Base-by-base conservation (phyloP, 176 grass and related monocot species). In the Hordeum vulgare region DNA sequence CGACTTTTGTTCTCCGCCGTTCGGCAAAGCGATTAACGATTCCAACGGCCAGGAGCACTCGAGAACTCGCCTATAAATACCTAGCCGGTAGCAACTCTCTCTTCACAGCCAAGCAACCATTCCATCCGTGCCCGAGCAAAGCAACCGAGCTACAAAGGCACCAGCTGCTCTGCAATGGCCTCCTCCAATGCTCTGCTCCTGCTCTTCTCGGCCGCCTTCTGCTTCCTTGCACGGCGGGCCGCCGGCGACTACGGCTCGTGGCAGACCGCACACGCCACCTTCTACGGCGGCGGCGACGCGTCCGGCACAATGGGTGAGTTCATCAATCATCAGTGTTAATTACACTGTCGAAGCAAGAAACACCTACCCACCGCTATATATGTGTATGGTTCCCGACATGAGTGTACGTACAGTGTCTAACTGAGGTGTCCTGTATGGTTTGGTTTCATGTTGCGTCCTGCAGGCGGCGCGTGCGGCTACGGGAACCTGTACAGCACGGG, bases 261-360 rank as follows among this genome's bases (percentile, higher is more conserved):
- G 94, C 82, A 92, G 84, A 92, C 68, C 80, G 94, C 91, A 1
- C 91, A 94, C 37, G 94, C 94, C 71, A 97, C 94, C 15, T 97
- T 97, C 88, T 97, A 97, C 11, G 94, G 94, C 59, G 94, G 87
- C 45, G 67, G 83, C 70, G 94, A 97, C 53, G 94, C 94, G 14
- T 94, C 94, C 34, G 94, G 94, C 79, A 97, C 94, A 8, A 97
- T 97, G 94, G 94, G 94, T 91, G 3, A 79, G 72, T 33, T 60
- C 59, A 0, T 68, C 51, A 54, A 0, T 68, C 51, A 54, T 6
- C 6, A 54, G 18, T 18, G 31, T n/a, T n/a, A n/a, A 51, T 51
- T 54, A 54, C 17, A 54, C 6, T 49, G 45, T 49, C 17, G 45
- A 49, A 49, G 45, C 14, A 33, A 33, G 1, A 49, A 49, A 6